phyloP scores from a whole-genome alignment of 2,329 filamentous ascomycete genomes.

The Colletotrichum sp. region DNA sequence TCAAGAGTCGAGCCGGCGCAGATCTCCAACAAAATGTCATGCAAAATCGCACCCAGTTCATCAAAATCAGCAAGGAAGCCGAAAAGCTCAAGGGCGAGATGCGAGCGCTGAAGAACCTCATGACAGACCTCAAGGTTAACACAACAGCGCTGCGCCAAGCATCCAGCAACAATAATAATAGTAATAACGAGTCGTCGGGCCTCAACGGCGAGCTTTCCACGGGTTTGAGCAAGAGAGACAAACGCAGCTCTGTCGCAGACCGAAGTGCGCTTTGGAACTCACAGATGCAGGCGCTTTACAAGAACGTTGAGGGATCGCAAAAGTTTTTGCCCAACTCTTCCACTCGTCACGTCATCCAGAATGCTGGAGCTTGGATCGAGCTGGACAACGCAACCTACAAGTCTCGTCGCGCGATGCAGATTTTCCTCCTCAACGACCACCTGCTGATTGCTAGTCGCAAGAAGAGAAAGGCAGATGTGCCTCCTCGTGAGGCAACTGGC shows the following conservation, averaged over 20 bases:
- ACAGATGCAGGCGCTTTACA: slow-evolving; percentile 85
- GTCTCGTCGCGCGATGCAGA: slow-evolving; percentile 84
- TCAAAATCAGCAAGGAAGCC: slow-evolving; percentile 98
- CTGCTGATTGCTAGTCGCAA: slow-evolving; percentile 89
- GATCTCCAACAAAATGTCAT: slow-evolving; percentile 96
- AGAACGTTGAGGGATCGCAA: slow-evolving; percentile 96
- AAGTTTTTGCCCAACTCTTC: slow-evolving; percentile 92
- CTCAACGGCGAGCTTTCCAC: slow-evolving; percentile 57
- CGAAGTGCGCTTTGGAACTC: slow-evolving; percentile 71
- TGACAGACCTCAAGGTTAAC: slow-evolving; percentile 88
- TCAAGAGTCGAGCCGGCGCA: slow-evolving; percentile 78
- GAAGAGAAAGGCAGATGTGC: slow-evolving; percentile 83
- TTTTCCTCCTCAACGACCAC: slow-evolving; percentile 94
- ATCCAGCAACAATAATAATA: slow-evolving; percentile 58
- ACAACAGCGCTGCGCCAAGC: slow-evolving; percentile 69
- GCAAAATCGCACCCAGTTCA: slow-evolving; percentile 97
- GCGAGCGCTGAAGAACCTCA: slow-evolving; percentile 86
- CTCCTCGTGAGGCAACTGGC: slow-evolving; percentile 48
- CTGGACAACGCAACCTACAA: slow-evolving; percentile 98
- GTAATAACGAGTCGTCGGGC: slow-evolving; percentile 50
- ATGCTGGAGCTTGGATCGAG: slow-evolving; percentile 94
- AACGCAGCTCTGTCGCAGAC: slow-evolving; percentile 85
- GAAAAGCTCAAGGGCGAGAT: slow-evolving; percentile 98
- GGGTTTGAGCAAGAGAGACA: slow-evolving; percentile 72
- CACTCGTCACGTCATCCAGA: slow-evolving; percentile 92